These are phyloP conservation scores for Venturia aucupariae DNA, from an alignment of 2,329 filamentous ascomycete species.

Conservation along the genomic window DNA sequence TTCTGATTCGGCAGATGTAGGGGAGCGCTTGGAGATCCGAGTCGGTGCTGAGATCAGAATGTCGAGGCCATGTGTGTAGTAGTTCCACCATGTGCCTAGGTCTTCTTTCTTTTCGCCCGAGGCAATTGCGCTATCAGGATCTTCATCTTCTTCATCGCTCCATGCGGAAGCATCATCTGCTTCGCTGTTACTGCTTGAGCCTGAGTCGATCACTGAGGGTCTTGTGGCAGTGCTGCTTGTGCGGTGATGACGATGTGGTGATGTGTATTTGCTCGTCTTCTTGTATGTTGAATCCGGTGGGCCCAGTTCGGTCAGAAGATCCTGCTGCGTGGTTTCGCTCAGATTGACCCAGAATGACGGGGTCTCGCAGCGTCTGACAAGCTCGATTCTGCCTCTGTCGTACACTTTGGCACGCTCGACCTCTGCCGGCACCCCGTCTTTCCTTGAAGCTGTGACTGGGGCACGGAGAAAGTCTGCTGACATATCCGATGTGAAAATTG, in stretches of 20 bases:
- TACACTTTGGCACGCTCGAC: slow-evolving; percentile 71
- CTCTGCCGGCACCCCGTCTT: slow-evolving; percentile 79
- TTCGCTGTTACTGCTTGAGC: slow-evolving; percentile 8
- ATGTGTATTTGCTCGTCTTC: slow-evolving; percentile 50
- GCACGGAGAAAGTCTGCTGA: slow-evolving; percentile 3
- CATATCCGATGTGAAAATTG: slow-evolving; percentile 55
- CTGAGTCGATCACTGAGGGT: not conserved
- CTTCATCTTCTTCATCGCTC: slow-evolving; percentile 49
- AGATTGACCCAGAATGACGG: slow-evolving; percentile 62
- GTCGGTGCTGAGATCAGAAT: slow-evolving; percentile 72
- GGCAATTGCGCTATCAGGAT: slow-evolving; percentile 38
- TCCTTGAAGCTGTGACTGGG: slow-evolving; percentile 51
- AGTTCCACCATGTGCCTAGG: slow-evolving; percentile 83
- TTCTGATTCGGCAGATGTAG: slow-evolving; percentile 17
- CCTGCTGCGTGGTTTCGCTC: slow-evolving; percentile 83
- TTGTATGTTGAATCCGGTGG: slow-evolving; percentile 90
- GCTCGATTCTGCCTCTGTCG: slow-evolving; percentile 68
- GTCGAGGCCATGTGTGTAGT: slow-evolving; percentile 93
- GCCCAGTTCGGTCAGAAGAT: slow-evolving; percentile 80
- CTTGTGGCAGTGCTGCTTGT: slow-evolving; percentile 8
- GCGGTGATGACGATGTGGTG: slow-evolving; percentile 4
- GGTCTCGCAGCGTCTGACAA: slow-evolving; percentile 57
- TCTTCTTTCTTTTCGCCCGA: slow-evolving; percentile 49
- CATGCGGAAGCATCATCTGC: slow-evolving; percentile 29
- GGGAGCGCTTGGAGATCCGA: slow-evolving; percentile 32